Evolutionary conservation across 2,329 filamentous ascomycete species (phyloP).

Genomic region (Paracoccidioides lutzii): DNA sequence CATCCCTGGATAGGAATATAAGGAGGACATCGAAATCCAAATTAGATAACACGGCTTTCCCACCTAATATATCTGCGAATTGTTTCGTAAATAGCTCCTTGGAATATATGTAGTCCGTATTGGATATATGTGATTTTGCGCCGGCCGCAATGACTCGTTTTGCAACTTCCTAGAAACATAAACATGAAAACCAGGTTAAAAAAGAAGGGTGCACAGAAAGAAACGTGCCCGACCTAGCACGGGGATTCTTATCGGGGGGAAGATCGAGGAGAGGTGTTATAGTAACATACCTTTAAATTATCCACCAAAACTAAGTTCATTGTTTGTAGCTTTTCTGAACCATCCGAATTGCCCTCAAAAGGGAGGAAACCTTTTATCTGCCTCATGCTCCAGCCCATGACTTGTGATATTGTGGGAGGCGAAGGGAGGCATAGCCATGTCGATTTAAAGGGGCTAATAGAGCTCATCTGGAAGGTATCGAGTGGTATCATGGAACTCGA

Average conservation of each 20-base stretch:
- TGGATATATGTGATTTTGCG: constrained; percentile 31
- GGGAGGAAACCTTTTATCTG: constrained; percentile 49
- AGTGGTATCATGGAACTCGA: constrained; percentile 58
- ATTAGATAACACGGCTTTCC: constrained; percentile 42
- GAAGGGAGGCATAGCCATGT: constrained; percentile 45
- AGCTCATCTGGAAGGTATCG: constrained; percentile 51
- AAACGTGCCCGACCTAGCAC: neutral
- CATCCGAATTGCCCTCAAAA: constrained; percentile 23
- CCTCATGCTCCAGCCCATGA: constrained; percentile 62
- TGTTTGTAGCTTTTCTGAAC: constrained; percentile 23
- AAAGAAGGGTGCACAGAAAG: too few relatives aligned
- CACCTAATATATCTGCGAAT: constrained; percentile 42
- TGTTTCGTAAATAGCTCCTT: constrained; percentile 49
- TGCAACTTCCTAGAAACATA: constrained; percentile 35
- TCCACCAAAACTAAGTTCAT: constrained; percentile 37
- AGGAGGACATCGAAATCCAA: constrained; percentile 58
- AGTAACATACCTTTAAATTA: constrained; percentile 42
- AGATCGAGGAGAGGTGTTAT: neutral
- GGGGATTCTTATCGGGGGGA: neutral
- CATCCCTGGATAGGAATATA: constrained; percentile 56
- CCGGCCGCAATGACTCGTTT: constrained; percentile 40
- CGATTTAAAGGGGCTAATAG: constrained; percentile 58
- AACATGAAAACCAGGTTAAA: neutral
- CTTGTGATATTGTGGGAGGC: constrained; percentile 49
- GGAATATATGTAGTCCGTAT: constrained; percentile 56